Conservation (phyloP, 225 moss, liverwort and hornwort species). For the Polytrichum formosum region DNA sequence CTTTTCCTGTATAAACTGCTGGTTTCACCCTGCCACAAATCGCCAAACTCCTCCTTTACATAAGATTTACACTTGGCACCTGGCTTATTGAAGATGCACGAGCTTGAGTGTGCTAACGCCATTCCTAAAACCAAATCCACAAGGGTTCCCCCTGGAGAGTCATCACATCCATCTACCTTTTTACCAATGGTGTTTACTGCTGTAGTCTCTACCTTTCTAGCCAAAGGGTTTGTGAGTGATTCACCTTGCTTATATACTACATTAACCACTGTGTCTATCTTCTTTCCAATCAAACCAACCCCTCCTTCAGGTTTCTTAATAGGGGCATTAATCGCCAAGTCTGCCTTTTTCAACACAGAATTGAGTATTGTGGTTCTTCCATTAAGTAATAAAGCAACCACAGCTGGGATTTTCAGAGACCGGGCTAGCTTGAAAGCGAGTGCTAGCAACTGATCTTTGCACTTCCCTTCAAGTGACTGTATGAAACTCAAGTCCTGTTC, state of each 20-base stretch:
- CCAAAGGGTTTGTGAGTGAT: slow-evolving; percentile 33
- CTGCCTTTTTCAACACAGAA: slow-evolving; percentile 48
- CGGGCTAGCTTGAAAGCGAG: slow-evolving; percentile 83
- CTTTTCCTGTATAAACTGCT: slow-evolving; percentile 50
- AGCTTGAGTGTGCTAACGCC: slow-evolving; percentile 82
- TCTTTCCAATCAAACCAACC: slow-evolving; percentile 33
- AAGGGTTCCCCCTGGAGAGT: slow-evolving; percentile 79
- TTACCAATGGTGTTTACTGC: slow-evolving; percentile 52
- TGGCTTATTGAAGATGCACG: slow-evolving; percentile 73
- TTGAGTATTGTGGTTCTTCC: slow-evolving; percentile 69
- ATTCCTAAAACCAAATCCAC: slow-evolving; percentile 97
- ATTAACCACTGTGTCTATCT: slow-evolving; percentile 52
- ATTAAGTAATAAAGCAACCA: slow-evolving; percentile 79
- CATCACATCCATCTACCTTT: slow-evolving; percentile 75
- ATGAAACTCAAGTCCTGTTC: slow-evolving; percentile 72
- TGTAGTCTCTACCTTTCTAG: slow-evolving; percentile 37
- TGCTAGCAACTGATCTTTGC: slow-evolving; percentile 74
- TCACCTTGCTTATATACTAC: slow-evolving; percentile 52
- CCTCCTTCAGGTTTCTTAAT: slow-evolving; percentile 43
- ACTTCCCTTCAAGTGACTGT: slow-evolving; percentile 73
- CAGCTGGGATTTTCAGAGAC: slow-evolving; percentile 67
- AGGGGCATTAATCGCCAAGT: slow-evolving; percentile 24
- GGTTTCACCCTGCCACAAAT: slow-evolving; percentile 63
- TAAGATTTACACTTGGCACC: slow-evolving; percentile 62
- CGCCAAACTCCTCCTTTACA: slow-evolving; percentile 61